These are phyloP conservation scores for Beta lomatogona DNA, from an alignment of 179 eudicot genomes.

Conservation along the genomic window DNA sequence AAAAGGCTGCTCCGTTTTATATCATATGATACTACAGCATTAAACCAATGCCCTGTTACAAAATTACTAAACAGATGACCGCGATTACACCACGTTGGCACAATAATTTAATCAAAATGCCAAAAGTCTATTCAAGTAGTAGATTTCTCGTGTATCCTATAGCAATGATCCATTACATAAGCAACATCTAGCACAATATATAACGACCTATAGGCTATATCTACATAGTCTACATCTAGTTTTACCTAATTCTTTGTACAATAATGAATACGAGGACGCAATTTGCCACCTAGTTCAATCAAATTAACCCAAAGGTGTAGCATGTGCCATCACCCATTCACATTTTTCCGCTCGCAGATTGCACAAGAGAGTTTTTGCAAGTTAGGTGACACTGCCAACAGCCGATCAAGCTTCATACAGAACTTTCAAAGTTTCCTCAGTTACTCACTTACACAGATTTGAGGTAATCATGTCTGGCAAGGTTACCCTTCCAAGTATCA, in stretches of 20 bases:
- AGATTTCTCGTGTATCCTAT: not conserved
- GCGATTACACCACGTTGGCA: not conserved
- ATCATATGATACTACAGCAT: not conserved
- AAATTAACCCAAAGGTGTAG: too few species aligned
- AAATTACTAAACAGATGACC: not conserved
- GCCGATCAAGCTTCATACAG: too few species aligned
- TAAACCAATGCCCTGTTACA: not conserved
- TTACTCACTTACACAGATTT: not conserved
- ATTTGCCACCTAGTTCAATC: too few species aligned
- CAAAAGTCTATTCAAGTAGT: not conserved
- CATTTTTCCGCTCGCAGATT: too few species aligned
- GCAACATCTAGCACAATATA: not conserved
- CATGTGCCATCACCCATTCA: too few species aligned
- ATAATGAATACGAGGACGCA: too few species aligned
- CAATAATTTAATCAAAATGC: not conserved
- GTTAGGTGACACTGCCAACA: too few species aligned
- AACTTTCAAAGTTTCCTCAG: too few species aligned
- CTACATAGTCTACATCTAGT: not conserved
- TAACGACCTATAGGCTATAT: too few species aligned
- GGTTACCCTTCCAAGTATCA: not conserved
- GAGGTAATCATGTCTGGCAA: not conserved
- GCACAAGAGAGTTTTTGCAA: too few species aligned
- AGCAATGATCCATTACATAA: not conserved
- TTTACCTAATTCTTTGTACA: too few species aligned
- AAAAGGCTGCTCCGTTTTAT: not conserved